Conservation (phyloP, 768 basidiomycete genomes). For the Termitomyces sp. region DNA sequence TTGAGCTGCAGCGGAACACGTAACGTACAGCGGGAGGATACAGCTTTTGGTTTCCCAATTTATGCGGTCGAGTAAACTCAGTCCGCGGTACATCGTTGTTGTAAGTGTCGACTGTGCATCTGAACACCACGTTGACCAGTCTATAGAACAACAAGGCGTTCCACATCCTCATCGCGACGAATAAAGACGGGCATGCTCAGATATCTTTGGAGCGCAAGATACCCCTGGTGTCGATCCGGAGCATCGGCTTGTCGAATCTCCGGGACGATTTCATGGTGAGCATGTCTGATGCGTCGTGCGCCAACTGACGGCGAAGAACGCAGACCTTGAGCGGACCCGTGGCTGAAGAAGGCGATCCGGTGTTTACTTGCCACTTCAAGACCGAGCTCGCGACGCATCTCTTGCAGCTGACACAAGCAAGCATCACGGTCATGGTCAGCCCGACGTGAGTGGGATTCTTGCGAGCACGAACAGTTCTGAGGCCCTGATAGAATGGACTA, state of each 20-base stretch:
- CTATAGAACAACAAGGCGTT: constrained; percentile 79
- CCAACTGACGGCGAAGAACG: not conserved
- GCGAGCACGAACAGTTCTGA: not conserved
- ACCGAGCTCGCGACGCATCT: constrained; percentile 87
- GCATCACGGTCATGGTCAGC: constrained; percentile 64
- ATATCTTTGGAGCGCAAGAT: constrained; percentile 82
- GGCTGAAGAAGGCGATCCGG: constrained; percentile 91
- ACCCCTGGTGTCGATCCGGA: constrained; percentile 80
- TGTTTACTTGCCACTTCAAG: constrained; percentile 91
- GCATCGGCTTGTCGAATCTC: constrained; percentile 80
- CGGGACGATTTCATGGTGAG: constrained; percentile 94
- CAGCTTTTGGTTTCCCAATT: constrained; percentile 84
- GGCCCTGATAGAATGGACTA: constrained; percentile 65
- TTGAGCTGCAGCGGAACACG: constrained; percentile 52
- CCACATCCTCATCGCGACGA: constrained; percentile 60
- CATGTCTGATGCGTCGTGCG: not conserved
- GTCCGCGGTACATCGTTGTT: constrained; percentile 84
- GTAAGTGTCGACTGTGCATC: constrained; percentile 42
- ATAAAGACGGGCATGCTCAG: constrained; percentile 54
- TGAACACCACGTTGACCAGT: not conserved
- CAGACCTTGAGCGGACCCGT: constrained; percentile 68
- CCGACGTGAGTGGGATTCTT: constrained; percentile 56
- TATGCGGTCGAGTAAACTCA: constrained; percentile 83
- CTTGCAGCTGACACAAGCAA: constrained; percentile 72
- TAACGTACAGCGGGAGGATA: constrained; percentile 76